Evolutionary conservation across 805 yeast genomes (phyloP).

Genomic region (Blastobotrys mokoenaii): DNA sequence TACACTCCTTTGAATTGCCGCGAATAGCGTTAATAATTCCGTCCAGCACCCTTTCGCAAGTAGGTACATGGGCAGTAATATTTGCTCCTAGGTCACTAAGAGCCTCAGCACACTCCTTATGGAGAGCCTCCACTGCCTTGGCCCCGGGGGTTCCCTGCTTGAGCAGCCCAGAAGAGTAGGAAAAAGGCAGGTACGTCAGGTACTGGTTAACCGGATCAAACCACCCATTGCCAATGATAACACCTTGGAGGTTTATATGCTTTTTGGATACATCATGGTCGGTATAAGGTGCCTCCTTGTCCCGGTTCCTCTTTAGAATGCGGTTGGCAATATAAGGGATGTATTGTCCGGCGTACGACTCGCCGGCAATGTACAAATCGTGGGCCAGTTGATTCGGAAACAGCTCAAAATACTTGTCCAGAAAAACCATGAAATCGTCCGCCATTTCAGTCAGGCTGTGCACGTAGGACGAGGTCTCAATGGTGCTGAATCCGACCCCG

Average conservation of each 20-base stretch:
- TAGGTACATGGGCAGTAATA: conserved; percentile 17
- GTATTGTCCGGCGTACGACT: conserved; percentile 95
- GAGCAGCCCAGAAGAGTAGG: conserved; percentile 51
- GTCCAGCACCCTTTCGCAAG: conserved; percentile 37
- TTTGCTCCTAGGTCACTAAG: conserved; percentile 17
- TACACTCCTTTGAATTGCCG: conserved; percentile 41
- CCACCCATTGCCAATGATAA: conserved; percentile 91
- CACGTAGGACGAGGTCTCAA: conserved; percentile 37
- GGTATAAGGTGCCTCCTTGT: conserved; percentile 14
- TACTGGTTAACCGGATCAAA: conserved; percentile 82
- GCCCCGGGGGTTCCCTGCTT: conserved; percentile 21
- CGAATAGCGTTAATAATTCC: conserved; percentile 26
- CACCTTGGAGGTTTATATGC: conserved; percentile 45
- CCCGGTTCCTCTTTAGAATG: conserved; percentile 40
- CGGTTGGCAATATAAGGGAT: conserved; percentile 78
- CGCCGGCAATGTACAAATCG: conserved; percentile 80
- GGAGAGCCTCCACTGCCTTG: conserved; percentile 15
- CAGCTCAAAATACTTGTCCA: conserved; percentile 53
- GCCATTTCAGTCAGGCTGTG: conserved; percentile 40
- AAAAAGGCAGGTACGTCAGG: conserved; percentile 67
- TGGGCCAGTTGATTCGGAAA: conserved; percentile 66
- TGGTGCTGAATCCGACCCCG: conserved; percentile 82
- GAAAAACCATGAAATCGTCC: conserved; percentile 52
- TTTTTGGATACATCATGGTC: neutral
- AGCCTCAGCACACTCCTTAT: conserved; percentile 21